Base-by-base conservation (phyloP, 2,329 filamentous ascomycete genomes). In the Simplicillium aogashimaense region DNA sequence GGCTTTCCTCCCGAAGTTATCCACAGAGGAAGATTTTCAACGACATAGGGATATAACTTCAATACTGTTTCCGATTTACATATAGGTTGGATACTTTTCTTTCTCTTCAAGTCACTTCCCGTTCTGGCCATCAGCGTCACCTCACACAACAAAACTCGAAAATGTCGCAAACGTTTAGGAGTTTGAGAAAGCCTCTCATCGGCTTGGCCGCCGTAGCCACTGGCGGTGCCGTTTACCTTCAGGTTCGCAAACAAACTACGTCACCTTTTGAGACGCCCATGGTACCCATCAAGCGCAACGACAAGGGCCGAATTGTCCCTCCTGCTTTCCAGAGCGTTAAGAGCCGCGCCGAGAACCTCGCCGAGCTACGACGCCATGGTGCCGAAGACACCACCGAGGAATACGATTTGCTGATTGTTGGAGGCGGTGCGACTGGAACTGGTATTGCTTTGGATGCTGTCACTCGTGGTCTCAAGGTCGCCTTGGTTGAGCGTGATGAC, bases 361-460 rank as follows among this genome's bases (percentile, higher is more conserved):
- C 60, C 34, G 61, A 65, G 14, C 53, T 67, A n/a, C 55, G 60
- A 9, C 53, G 53, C 16, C 52, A 55, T 46, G 50, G 47, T 25
- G 20, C 20, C 41, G 50, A 51, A 40, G 59, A 63, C 13, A 42
- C 36, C n/a, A 61, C 63, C 10, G 72, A 80, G 34, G 70, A 76
- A 39, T 90, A 89, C 53, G 86, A 90, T 56, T 67, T 92, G 32
- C 67, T 90, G 47, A 69, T 92, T 51, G 86, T 90, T 51, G 85
- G 85, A 42, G 84, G 78, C 47, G 85, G 85, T 47, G 85, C 85
- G 12, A 90, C 86, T 2, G 85, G 85, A 12, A 74, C 84, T 6
- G 85, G 85, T 17, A 86, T 92, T 51, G 85, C 86, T 11, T 73
- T 92, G 35, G 85, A 92, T 60, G 85, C 85, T 29, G 82, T 79